phyloP scores from a whole-genome alignment of 768 basidiomycete genomes.

The Agaricus subrufescens region DNA sequence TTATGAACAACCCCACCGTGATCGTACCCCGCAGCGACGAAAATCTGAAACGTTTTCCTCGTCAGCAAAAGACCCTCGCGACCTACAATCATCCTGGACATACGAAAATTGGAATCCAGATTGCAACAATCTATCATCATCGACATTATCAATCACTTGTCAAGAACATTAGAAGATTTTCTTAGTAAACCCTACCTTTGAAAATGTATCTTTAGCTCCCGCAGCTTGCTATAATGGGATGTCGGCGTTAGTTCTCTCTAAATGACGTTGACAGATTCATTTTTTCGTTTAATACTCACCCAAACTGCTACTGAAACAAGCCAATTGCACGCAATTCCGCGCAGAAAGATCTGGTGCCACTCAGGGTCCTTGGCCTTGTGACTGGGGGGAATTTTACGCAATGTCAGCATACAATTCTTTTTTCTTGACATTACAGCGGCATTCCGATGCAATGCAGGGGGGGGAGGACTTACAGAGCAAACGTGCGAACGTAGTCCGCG shows the following conservation, averaged over 20 bases:
- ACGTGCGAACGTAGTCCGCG: slow-evolving; percentile 41
- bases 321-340: slow-evolving; percentile 78
- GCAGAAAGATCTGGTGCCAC: slow-evolving; percentile 71
- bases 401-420: neutral
- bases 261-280: neutral
- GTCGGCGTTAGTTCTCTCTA: neutral
- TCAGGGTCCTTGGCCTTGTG: slow-evolving; percentile 58
- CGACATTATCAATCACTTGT: neutral
- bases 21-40: slow-evolving; percentile 67
- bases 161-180: neutral
- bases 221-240: slow-evolving; percentile 53
- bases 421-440: no score
- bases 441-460: neutral
- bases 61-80: neutral
- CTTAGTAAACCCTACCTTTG: slow-evolving; percentile 40
- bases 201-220: slow-evolving; percentile 61
- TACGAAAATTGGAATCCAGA: slow-evolving; percentile 78
- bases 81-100: slow-evolving; percentile 5
- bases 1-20: slow-evolving; percentile 42
- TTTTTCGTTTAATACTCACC: slow-evolving; percentile 36
- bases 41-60: slow-evolving; percentile 37
- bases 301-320: slow-evolving; percentile 69
- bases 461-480: slow-evolving; percentile 52
- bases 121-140: slow-evolving; percentile 42
- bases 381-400: slow-evolving; percentile 23